Base-by-base conservation (phyloP, 2,329 filamentous ascomycete species). In the Ophiocordyceps sinensis region DNA sequence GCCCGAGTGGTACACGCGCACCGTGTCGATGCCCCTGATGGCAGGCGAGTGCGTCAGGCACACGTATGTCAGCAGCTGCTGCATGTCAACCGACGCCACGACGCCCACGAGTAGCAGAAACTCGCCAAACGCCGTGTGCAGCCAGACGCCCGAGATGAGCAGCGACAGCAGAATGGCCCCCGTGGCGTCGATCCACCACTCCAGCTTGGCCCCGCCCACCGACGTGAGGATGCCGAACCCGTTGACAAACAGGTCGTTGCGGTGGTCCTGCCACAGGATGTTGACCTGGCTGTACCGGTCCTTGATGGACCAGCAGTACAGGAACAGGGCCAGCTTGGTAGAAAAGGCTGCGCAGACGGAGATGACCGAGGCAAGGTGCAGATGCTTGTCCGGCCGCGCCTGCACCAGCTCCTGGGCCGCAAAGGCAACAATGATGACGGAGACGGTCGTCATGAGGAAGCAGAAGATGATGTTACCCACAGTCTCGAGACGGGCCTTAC, bases 231-330 rank as follows among this genome's bases (percentile, higher is more conserved):
- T 79, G 75, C 83, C 87, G 51, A 94, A 86, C 41, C 86, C 86
- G 59, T 96, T 98, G 71, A 98, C 86, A 53, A 94, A 71, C n/a
- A 98, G 70, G 56, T 98, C 91, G 56, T 98, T 98, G 46, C 91
- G 81, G 65, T 98, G 91, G 55, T 96, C 89, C 60, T 94, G 85
- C 88, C 87, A 95, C 13, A 96, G 68, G 56, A 95, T 95, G 43
- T 83, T 76, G 47, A 95, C 78, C 60, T 95, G 88, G 45, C 79
- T 86, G 67, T 96, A 94, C 53, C 85, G 84, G 65, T 95, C 81
- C 50, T 89, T 81, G 53, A 96, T 64, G 5, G 85, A 77, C 77
- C 82, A 96, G 65, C 91, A 96, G 67, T 95, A 96, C 23, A 93
- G 52, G 60, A 95, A 96, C 1, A 96, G 71, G 5, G 53, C 54